phyloP scores from a whole-genome alignment of 371 early-diverging fungal species.

The Mortierella sp. region DNA sequence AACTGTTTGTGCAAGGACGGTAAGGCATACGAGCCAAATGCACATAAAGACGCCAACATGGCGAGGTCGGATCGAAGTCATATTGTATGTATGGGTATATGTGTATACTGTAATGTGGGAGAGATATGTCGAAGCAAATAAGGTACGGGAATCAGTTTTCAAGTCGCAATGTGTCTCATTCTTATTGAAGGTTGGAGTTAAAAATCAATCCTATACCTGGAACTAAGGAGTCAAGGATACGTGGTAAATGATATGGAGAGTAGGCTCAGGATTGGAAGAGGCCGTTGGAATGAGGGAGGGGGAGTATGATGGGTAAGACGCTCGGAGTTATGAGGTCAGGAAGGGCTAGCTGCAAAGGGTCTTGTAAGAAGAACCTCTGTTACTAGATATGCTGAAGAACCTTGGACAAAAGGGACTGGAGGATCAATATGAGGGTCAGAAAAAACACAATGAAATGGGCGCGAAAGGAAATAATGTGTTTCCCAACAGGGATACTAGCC shows the following conservation, averaged over 20 bases:
- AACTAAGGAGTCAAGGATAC: background rate
- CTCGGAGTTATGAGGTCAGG: constrained; percentile 11
- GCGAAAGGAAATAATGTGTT: background rate
- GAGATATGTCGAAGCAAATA: too few relatives aligned
- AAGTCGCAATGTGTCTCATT: background rate
- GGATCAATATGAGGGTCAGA: background rate
- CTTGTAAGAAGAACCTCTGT: background rate
- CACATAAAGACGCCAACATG: constrained; percentile 1
- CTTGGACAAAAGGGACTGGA: background rate
- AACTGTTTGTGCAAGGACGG: background rate
- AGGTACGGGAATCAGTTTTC: too few relatives aligned
- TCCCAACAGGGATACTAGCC: background rate
- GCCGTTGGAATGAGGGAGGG: background rate
- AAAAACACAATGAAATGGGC: background rate
- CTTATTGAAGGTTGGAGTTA: too few relatives aligned
- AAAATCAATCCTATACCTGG: too few relatives aligned
- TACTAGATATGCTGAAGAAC: background rate
- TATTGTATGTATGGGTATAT: background rate
- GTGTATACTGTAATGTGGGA: background rate
- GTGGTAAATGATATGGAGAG: too few relatives aligned
- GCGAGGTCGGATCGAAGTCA: background rate
- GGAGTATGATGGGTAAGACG: background rate
- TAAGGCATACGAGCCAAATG: constrained; percentile 13
- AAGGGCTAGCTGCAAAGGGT: constrained; percentile 1
- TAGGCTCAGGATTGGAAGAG: background rate